These are phyloP conservation scores for Chlamydomonas incerta DNA, from an alignment of 139 green algal species.

Conservation along the genomic window DNA sequence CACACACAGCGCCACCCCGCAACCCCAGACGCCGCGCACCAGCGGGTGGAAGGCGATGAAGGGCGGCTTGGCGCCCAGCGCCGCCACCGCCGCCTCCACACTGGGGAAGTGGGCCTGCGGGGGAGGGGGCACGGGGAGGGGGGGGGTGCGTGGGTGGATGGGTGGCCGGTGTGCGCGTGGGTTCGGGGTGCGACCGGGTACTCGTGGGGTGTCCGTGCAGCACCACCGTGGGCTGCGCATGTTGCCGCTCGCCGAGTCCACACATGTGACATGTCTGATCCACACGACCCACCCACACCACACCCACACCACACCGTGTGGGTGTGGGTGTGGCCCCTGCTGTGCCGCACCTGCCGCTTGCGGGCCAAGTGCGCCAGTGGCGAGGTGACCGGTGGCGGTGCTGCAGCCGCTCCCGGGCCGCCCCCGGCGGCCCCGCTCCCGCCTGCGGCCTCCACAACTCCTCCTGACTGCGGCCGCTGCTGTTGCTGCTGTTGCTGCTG, in stretches of 20 bases:
- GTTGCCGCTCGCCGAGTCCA: no score
- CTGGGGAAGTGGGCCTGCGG: conserved; percentile 10
- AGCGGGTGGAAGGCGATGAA: conserved; percentile 38
- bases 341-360: conserved; percentile 24
- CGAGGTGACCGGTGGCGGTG: no score
- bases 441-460: no score
- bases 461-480: no score
- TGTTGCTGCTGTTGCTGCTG: no score
- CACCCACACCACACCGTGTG: no score
- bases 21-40: neutral
- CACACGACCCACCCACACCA: no score
- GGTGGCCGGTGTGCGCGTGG: neutral
- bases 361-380: conserved; percentile 14
- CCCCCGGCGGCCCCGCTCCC: no score
- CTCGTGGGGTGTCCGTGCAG: neutral
- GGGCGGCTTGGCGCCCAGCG: conserved; percentile 36
- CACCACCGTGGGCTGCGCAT: no score
- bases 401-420: neutral
- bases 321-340: no score
- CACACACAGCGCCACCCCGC: neutral
- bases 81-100: neutral
- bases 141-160: no score
- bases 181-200: neutral
- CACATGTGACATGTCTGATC: no score
- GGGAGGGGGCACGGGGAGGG: neutral